Evolutionary conservation across 1,139 yeast genomes (phyloP), one percentile per base, ranked within the genome.

Genomic region (Geotrichum klebahnii): DNA sequence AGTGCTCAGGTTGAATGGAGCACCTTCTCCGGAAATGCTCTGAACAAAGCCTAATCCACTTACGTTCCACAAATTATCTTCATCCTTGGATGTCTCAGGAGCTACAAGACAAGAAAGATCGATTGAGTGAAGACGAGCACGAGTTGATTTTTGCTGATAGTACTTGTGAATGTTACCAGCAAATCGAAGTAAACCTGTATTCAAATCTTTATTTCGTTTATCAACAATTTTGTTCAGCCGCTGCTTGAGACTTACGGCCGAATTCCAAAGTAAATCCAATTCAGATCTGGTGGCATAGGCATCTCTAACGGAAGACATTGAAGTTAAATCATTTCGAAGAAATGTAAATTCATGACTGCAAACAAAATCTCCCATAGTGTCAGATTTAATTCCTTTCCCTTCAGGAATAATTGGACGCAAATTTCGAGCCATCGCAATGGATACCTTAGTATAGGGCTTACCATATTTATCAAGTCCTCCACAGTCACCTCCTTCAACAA

Each of bases 391-490:
- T 8, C n/a, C n/a, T 6, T 14, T 8, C 19, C 16, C 20, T 12
- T 34, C 28, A 3, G 43, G 34, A 14, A 26, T 39, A 4, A 39
- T 3, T 6, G 17, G n/a, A 12, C 34, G 43, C 22, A 39, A 23
- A 31, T 39, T 26, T 3, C 34, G 43, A 3, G 34, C 4, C 4
- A 40, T 3, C 8, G 24, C 29, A 8, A 19, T 34, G 8, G 22
- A 9, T 17, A 46, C 34, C 23, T 28, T 46, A 22, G 36, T 8
- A 22, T 22, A 39, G 14, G 42, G 38, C 10, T 38, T 14, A 5
- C 44, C 49, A 9, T 45, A 20, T 6, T 20, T 2, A 31, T 45
- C 44, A 1, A 45, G 20, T 8, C 48, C 48, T n/a, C 48, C 48
- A 14, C 33, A 45, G 8, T 45, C 48, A 3, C 48, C 48, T 22